Percentiles rank a stretch among this genome's conserved stretches.
Conservation (phyloP, 192 early-diverging fungal genomes). For the Linderina pennispora region DNA sequence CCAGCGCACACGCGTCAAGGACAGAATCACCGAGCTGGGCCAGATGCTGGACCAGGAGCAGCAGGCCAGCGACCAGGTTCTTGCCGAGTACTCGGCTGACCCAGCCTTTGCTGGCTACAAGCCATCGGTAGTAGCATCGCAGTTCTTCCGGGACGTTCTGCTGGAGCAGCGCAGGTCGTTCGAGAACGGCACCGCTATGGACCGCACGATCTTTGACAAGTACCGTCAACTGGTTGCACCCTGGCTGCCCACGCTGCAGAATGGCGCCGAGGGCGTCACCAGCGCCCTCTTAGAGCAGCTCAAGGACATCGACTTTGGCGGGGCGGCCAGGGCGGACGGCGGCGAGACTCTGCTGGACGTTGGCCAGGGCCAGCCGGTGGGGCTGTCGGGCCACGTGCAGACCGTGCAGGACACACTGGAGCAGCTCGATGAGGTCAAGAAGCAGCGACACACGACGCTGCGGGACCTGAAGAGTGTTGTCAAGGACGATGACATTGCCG, state of each 20-base stretch:
- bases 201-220: slow-evolving; percentile 46
- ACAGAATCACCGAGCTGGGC: slow-evolving; percentile 59
- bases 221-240: slow-evolving; percentile 34
- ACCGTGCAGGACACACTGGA: slow-evolving; percentile 32
- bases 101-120: slow-evolving; percentile 69
- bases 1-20: slow-evolving; percentile 57
- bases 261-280: slow-evolving; percentile 41
- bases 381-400: slow-evolving; percentile 34
- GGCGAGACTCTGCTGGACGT: slow-evolving; percentile 59
- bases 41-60: slow-evolving; percentile 81
- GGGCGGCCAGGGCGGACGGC: slow-evolving; percentile 13
- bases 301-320: slow-evolving; percentile 34
- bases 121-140: slow-evolving; percentile 67
- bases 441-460: slow-evolving; percentile 44
- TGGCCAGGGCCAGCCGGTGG: slow-evolving; percentile 33
- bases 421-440: slow-evolving; percentile 33
- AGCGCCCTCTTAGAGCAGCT: slow-evolving; percentile 45
- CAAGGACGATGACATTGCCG: slow-evolving; percentile 80
- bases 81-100: slow-evolving; percentile 72
- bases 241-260: slow-evolving; percentile 38
- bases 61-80: slow-evolving; percentile 67
- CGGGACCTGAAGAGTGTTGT: slow-evolving; percentile 48
- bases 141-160: slow-evolving; percentile 72
- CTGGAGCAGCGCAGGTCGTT: slow-evolving; percentile 66
- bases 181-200: slow-evolving; percentile 68